A percentile compares a stretch with the other conserved stretches of the same genome.
phyloP scores from a whole-genome alignment of 106 monocot species.

The Dendrobium catenatum region DNA sequence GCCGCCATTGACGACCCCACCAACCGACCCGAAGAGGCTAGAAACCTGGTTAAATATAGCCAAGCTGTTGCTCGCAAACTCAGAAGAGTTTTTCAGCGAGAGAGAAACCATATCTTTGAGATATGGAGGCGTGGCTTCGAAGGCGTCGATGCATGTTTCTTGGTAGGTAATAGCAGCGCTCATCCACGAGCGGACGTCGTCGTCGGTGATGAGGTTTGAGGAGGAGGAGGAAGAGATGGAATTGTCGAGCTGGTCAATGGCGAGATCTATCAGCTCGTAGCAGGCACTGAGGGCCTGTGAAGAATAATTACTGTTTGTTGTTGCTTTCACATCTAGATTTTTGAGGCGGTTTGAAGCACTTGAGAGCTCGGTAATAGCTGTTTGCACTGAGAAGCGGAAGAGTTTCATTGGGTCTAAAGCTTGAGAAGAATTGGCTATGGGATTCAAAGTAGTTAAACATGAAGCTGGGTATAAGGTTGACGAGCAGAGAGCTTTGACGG shows the following conservation, averaged over 20 bases:
- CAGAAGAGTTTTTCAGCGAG: conserved; percentile 3
- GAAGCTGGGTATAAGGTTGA: conserved; percentile 7
- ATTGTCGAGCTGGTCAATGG: conserved; percentile 12
- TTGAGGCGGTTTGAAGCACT: not conserved
- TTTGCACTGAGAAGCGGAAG: not conserved
- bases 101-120: not conserved
- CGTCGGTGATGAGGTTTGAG: not conserved
- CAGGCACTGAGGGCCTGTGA: not conserved
- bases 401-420: conserved; percentile 3
- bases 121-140: not conserved
- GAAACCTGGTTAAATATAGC: conserved; percentile 7
- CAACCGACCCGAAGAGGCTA: conserved; percentile 1
- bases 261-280: not conserved
- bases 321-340: not conserved
- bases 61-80: conserved; percentile 17
- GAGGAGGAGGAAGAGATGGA: not conserved
- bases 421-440: not conserved
- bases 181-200: conserved; percentile 31
- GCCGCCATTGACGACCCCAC: not conserved
- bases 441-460: not conserved
- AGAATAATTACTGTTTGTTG: not conserved
- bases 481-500: conserved; percentile 9
- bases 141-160: conserved; percentile 32
- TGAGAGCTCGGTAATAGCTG: conserved; percentile 6
- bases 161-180: conserved; percentile 32